Percentiles rank a stretch among this genome's conserved stretches.
These are phyloP conservation scores for Pythium brachiatum DNA, from an alignment of 352 stramenopile species.

Conservation along the genomic window DNA sequence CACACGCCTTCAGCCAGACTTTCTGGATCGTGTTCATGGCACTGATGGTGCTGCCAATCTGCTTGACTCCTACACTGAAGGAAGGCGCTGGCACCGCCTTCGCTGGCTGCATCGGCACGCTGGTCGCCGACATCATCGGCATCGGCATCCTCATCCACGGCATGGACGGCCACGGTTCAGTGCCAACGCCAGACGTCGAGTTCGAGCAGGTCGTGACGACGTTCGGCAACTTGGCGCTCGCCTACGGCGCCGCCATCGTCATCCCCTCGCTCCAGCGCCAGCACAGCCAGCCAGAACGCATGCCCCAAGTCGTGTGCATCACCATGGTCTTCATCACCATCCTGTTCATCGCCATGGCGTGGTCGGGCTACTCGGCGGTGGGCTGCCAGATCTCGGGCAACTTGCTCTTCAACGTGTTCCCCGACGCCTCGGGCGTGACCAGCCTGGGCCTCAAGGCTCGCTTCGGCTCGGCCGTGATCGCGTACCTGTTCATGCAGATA, in stretches of 20 bases:
- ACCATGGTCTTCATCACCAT: slow-evolving; percentile 27
- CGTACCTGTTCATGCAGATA: slow-evolving; percentile 59
- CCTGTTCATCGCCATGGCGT: slow-evolving; percentile 27
- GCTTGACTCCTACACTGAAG: slow-evolving; percentile 29
- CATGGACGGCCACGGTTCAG: slow-evolving; percentile 23
- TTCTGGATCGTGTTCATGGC: slow-evolving; percentile 35
- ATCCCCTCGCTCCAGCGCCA: slow-evolving; percentile 24
- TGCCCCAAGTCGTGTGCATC: slow-evolving; percentile 28
- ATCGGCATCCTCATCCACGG: slow-evolving; percentile 23
- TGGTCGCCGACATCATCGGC: slow-evolving; percentile 29
- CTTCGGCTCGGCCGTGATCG: slow-evolving; percentile 44
- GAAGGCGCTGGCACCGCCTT: slow-evolving; percentile 27
- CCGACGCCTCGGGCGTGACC: slow-evolving; percentile 29
- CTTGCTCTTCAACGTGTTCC: slow-evolving; percentile 37
- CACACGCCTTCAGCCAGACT: slow-evolving; percentile 14
- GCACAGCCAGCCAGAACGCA: slow-evolving; percentile 23
- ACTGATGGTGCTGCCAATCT: slow-evolving; percentile 22
- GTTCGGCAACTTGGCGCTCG: slow-evolving; percentile 33
- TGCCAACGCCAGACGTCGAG: slow-evolving; percentile 18
- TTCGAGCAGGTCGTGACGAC: slow-evolving; percentile 25
- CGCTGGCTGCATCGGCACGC: slow-evolving; percentile 27
- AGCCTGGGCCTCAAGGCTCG: slow-evolving; percentile 45
- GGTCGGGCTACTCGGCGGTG: slow-evolving; percentile 20
- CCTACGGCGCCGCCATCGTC: slow-evolving; percentile 31
- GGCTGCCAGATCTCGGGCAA: slow-evolving; percentile 30